phyloP scores from a whole-genome alignment of 2,329 filamentous ascomycete genomes.

The Trichoderma guizhouense region DNA sequence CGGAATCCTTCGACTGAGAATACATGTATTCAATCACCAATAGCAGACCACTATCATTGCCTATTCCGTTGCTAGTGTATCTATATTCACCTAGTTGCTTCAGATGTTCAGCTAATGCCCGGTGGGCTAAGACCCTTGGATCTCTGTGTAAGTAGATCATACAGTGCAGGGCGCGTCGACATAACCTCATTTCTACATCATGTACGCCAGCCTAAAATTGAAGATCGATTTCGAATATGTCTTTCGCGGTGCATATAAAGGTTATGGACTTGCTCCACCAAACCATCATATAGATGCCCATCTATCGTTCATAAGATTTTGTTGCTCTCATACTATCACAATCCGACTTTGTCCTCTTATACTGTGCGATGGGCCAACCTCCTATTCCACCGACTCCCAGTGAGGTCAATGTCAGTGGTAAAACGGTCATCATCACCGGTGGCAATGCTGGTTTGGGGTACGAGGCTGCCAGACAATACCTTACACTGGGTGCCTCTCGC shows the following conservation, averaged over 20 bases:
- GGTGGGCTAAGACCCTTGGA: not conserved
- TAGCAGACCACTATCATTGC: not conserved
- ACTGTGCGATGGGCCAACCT: not conserved
- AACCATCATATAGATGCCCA: not conserved
- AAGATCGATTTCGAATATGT: not conserved
- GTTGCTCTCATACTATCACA: not conserved
- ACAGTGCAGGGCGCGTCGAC: not conserved
- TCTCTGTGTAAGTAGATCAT: not conserved
- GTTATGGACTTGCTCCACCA: not conserved
- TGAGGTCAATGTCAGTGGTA: not conserved
- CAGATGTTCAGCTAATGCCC: not conserved
- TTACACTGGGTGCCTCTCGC: not conserved
- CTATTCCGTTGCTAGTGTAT: not conserved
- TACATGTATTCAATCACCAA: not conserved
- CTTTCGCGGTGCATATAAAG: not conserved
- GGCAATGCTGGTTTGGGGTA: slow-evolving; percentile 1
- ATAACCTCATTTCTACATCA: not conserved
- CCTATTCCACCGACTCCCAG: not conserved
- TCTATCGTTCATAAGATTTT: not conserved
- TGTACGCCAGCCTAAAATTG: not conserved
- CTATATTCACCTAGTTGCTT: not conserved
- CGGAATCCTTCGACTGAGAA: not conserved
- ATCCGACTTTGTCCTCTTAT: too few species aligned
- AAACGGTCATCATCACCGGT: slow-evolving; percentile 7
- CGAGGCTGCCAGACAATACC: slow-evolving; percentile 1